Conservation (phyloP, 2,329 filamentous ascomycete species). For the Colletotrichum cuscutae region DNA sequence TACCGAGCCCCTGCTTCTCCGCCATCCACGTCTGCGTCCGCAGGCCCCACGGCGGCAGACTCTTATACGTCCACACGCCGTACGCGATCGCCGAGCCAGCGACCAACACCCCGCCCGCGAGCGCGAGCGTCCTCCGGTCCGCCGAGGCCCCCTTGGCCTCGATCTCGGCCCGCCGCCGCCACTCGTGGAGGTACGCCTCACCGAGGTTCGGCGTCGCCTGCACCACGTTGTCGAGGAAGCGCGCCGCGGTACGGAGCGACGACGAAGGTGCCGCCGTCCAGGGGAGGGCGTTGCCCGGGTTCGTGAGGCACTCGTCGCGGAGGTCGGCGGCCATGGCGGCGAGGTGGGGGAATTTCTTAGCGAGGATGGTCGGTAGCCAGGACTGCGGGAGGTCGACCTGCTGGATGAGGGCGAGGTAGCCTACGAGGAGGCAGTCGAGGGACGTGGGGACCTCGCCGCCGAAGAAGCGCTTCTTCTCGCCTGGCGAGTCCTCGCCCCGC, state of each 20-base stretch:
- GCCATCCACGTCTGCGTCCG: slow-evolving; percentile 55
- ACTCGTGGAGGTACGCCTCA: slow-evolving; percentile 47
- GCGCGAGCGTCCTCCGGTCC: slow-evolving; percentile 42
- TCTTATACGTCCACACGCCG: slow-evolving; percentile 51
- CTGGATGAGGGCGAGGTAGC: slow-evolving; percentile 81
- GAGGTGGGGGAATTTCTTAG: slow-evolving; percentile 40
- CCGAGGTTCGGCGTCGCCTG: slow-evolving; percentile 49
- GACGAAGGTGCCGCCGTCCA: slow-evolving; percentile 38
- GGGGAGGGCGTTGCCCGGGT: slow-evolving; percentile 39
- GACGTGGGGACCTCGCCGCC: slow-evolving; percentile 57
- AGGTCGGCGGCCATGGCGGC: slow-evolving; percentile 45
- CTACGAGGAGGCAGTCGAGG: slow-evolving; percentile 83
- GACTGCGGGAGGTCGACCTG: slow-evolving; percentile 57
- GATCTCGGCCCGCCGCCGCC: slow-evolving; percentile 49
- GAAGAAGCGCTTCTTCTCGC: slow-evolving; percentile 42
- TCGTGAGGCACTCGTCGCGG: slow-evolving; percentile 37
- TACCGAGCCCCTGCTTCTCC: slow-evolving; percentile 46
- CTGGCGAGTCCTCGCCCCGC: slow-evolving; percentile 39
- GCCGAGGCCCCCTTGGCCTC: slow-evolving; percentile 40
- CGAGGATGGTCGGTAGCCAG: slow-evolving; percentile 48
- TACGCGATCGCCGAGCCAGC: slow-evolving; percentile 52
- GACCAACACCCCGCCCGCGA: slow-evolving; percentile 47
- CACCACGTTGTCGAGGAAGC: slow-evolving; percentile 48
- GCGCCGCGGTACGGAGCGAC: slow-evolving; percentile 39
- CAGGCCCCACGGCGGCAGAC: slow-evolving; percentile 57